phyloP scores from a whole-genome alignment of 495 filamentous ascomycete species.

The Elaphomyces granulatus region DNA sequence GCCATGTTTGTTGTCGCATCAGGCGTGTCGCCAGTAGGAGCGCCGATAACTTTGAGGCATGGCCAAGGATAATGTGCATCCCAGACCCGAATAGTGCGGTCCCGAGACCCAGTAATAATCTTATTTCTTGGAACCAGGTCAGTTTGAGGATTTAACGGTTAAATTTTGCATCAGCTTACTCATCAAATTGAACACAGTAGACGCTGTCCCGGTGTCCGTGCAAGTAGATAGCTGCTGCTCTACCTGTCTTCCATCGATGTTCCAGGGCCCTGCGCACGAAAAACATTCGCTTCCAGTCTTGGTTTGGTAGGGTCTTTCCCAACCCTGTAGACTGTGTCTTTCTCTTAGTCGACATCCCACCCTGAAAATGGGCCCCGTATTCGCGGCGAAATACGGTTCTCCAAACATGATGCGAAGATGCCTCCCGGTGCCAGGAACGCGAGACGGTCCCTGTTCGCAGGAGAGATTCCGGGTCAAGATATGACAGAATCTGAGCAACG shows the following conservation, averaged over 20 bases:
- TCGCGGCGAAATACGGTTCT: conserved; percentile 56
- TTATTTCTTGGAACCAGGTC: conserved; percentile 46
- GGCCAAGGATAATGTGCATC: conserved; percentile 68
- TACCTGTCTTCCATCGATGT: conserved; percentile 60
- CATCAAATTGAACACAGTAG: conserved; percentile 96
- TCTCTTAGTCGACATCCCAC: conserved; percentile 30
- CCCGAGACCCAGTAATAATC: conserved; percentile 91
- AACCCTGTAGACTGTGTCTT: conserved; percentile 29
- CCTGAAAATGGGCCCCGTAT: conserved; percentile 33
- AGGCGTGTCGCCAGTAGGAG: conserved; percentile 17
- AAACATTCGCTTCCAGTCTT: conserved; percentile 82
- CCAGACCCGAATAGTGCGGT: conserved; percentile 91
- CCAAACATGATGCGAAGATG: conserved; percentile 59
- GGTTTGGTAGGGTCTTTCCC: conserved; percentile 35
- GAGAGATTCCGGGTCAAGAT: conserved; percentile 54
- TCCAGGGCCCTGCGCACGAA: conserved; percentile 58
- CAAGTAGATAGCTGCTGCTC: conserved; percentile 69
- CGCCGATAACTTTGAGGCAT: conserved; percentile 67
- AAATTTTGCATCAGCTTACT: conserved; percentile 39
- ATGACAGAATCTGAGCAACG: conserved; percentile 52
- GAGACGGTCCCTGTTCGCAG: conserved; percentile 47
- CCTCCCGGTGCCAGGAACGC: conserved; percentile 44
- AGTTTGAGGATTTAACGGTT: conserved; percentile 2
- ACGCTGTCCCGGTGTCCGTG: conserved; percentile 90
- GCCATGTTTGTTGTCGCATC: conserved; percentile 19